Conservation (phyloP, 208 protist genomes). For the Acanthamoeba sp. region DNA sequence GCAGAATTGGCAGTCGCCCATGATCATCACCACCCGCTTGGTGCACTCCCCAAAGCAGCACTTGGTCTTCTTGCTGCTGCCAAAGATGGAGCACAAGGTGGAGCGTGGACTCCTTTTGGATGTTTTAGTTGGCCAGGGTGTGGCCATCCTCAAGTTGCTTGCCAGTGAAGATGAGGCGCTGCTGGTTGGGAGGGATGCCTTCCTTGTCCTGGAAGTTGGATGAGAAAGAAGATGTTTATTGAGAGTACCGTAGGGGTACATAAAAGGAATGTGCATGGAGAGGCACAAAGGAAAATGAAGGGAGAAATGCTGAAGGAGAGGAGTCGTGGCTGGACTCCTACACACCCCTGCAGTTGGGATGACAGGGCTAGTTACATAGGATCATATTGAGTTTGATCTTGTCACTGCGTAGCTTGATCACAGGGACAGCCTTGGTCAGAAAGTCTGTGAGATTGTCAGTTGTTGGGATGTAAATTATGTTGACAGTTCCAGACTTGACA, state of each 20-base stretch:
- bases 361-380: no score
- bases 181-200: conserved; percentile 85
- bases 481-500: not conserved
- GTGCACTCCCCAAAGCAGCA: conserved; percentile 82
- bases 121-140: conserved; percentile 91
- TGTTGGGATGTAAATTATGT: not conserved
- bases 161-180: conserved; percentile 91
- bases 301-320: no score
- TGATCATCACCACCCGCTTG: conserved; percentile 78
- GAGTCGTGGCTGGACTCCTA: no score
- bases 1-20: conserved; percentile 87
- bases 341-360: no score
- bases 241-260: no score
- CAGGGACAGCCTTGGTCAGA: conserved; percentile 34
- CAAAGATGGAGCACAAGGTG: conserved; percentile 89
- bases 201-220: no score
- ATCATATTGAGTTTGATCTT: not conserved
- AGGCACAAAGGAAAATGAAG: no score
- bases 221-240: no score
- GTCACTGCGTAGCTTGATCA: not conserved
- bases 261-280: no score
- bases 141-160: conserved; percentile 91
- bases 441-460: not conserved
- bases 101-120: conserved; percentile 89
- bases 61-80: conserved; percentile 65